A percentile compares a stretch with the other conserved stretches of the same genome.
Conservation (phyloP, 1,139 yeast species). For the Geotrichum fermentans region DNA sequence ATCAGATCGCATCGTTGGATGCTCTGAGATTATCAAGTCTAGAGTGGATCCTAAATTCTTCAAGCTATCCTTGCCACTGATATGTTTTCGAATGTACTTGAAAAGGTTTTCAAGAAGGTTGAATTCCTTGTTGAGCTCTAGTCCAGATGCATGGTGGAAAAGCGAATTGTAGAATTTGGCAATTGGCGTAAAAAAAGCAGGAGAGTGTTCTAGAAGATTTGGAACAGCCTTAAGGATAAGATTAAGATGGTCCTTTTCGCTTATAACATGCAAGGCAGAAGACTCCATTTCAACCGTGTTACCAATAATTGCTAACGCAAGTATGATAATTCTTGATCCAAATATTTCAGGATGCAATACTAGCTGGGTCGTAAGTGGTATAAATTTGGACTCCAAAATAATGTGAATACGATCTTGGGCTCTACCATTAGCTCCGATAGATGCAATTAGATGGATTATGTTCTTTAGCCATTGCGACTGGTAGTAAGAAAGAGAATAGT, state of each 20-base stretch:
- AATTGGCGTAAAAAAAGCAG: constrained; percentile 55
- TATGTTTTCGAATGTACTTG: constrained; percentile 22
- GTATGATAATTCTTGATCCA: constrained; percentile 65
- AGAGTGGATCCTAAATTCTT: constrained; percentile 60
- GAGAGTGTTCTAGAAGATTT: constrained; percentile 50
- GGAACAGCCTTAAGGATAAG: constrained; percentile 53
- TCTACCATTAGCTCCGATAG: constrained; percentile 63
- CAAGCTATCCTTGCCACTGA: constrained; percentile 37
- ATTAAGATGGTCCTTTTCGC: constrained; percentile 72
- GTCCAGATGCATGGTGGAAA: constrained; percentile 71
- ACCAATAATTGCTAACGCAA: constrained; percentile 62
- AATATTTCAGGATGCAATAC: constrained; percentile 55
- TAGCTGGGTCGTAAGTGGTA: constrained; percentile 57
- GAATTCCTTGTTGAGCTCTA: constrained; percentile 49
- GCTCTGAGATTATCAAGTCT: constrained; percentile 82
- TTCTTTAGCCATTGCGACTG: constrained; percentile 49
- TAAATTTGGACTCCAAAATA: constrained; percentile 75
- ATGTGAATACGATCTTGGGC: constrained; percentile 78
- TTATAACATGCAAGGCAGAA: constrained; percentile 75
- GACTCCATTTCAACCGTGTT: constrained; percentile 86
- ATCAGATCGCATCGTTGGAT: constrained; percentile 61
- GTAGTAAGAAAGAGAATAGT: constrained; percentile 57
- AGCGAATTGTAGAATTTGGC: constrained; percentile 82
- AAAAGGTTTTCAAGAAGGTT: constrained; percentile 46
- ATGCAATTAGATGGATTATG: constrained; percentile 57